Percentiles rank a stretch among this genome's conserved stretches.
Evolutionary conservation across 208 protist genomes (phyloP).

Genomic region (Trypanosoma mega): DNA sequence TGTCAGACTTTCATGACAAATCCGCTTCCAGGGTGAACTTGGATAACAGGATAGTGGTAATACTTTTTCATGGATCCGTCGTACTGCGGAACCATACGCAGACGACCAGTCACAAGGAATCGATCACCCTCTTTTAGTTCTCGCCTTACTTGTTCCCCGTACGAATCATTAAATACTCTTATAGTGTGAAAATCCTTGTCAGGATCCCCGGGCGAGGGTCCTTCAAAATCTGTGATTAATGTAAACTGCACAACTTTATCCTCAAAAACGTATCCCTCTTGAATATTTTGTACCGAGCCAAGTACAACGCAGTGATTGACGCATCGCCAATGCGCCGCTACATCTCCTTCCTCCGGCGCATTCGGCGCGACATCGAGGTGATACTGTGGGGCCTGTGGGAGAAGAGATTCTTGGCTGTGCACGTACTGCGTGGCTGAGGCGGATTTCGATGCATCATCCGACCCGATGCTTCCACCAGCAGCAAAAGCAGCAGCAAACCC

Average conservation of each 20-base stretch:
- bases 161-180: constrained; percentile 60
- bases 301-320: constrained; percentile 82
- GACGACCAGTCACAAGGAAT: constrained; percentile 64
- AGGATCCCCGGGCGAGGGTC: constrained; percentile 73
- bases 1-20: constrained; percentile 25
- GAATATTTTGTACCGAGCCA: constrained; percentile 72
- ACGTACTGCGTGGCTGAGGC: constrained; percentile 42
- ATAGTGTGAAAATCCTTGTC: constrained; percentile 89
- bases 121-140: constrained; percentile 46
- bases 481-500: no score
- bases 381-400: constrained; percentile 72
- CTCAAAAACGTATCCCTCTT: constrained; percentile 85
- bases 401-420: constrained; percentile 53
- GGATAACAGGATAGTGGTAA: constrained; percentile 87
- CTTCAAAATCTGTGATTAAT: constrained; percentile 75
- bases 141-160: constrained; percentile 43
- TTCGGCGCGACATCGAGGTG: constrained; percentile 85
- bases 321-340: constrained; percentile 84
- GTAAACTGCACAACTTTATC: constrained; percentile 87
- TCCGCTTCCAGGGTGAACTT: constrained; percentile 66
- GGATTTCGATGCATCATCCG: constrained; percentile 19
- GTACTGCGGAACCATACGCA: constrained; percentile 88
- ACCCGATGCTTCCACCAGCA: background rate
- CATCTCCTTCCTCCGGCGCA: constrained; percentile 80
- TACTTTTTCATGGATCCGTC: constrained; percentile 76